Evolutionary conservation across 257 asterid genomes (phyloP).

Genomic region (Lycium ferocissimum): DNA sequence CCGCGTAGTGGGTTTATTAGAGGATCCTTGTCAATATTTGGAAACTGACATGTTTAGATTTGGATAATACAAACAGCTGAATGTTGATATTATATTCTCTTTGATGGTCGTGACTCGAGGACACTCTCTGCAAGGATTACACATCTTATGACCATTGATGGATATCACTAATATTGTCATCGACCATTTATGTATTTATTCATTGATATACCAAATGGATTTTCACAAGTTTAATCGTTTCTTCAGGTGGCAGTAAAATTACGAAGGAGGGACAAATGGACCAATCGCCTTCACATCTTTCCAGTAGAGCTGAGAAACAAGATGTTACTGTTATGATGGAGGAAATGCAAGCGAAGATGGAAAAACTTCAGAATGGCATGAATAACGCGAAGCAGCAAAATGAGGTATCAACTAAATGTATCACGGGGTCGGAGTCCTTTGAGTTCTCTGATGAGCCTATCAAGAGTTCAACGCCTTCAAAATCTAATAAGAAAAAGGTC

Average conservation of each 20-base stretch:
- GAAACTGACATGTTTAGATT: neutral
- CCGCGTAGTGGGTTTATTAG: neutral
- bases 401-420: constrained; percentile 33
- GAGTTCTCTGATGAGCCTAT: constrained; percentile 50
- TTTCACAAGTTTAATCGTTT: neutral
- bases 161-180: neutral
- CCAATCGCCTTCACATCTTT: constrained; percentile 34
- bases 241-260: constrained; percentile 52
- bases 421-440: constrained; percentile 41
- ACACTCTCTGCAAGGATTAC: constrained; percentile 2
- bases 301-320: constrained; percentile 39
- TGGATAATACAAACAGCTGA: neutral
- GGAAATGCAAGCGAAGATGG: constrained; percentile 68
- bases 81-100: neutral
- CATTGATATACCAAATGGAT: neutral
- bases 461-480: constrained; percentile 41
- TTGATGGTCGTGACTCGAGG: constrained; percentile 16
- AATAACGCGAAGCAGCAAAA: constrained; percentile 42
- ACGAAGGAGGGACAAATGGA: constrained; percentile 51
- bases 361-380: constrained; percentile 56
- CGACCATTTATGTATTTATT: neutral
- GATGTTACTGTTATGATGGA: constrained; percentile 47
- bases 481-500: constrained; percentile 42
- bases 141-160: neutral
- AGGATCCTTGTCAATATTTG: neutral